These are phyloP conservation scores for Exserohilum turcica DNA, from an alignment of 2,329 filamentous ascomycete genomes.

Conservation along the genomic window DNA sequence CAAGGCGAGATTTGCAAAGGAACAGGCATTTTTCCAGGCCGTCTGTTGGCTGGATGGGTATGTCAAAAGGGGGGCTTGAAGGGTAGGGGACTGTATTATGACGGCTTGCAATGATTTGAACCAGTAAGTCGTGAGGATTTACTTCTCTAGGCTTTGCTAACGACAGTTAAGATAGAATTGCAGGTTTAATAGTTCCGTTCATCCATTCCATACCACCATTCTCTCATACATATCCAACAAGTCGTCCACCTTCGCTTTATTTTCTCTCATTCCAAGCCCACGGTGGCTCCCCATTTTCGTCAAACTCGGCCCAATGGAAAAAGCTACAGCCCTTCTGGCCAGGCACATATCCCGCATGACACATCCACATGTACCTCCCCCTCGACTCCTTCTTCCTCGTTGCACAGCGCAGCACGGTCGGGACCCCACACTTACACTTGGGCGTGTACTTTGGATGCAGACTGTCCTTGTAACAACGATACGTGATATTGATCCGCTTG, in stretches of 20 bases:
- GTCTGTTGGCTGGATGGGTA: constrained; percentile 75
- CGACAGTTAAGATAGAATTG: no score
- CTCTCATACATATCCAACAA: no score
- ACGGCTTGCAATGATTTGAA: neutral
- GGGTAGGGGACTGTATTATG: neutral
- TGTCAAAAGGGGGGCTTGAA: constrained; percentile 48
- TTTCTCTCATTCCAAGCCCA: constrained; percentile 51
- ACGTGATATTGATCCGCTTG: constrained; percentile 90
- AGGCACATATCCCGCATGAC: constrained; percentile 74
- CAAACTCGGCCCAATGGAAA: constrained; percentile 40
- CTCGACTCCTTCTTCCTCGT: constrained; percentile 76
- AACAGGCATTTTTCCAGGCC: constrained; percentile 80
- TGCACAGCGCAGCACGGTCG: constrained; percentile 74
- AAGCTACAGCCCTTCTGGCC: constrained; percentile 58
- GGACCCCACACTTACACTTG: constrained; percentile 73
- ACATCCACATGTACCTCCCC: constrained; percentile 94
- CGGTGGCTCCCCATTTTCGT: constrained; percentile 78
- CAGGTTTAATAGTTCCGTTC: no score
- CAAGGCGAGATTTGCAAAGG: constrained; percentile 71
- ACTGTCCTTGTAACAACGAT: constrained; percentile 78
- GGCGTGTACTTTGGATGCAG: constrained; percentile 81
- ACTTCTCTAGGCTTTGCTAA: no score
- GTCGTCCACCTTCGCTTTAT: neutral
- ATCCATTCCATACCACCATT: no score
- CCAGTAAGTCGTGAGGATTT: no score